These are phyloP conservation scores for Kodamaea suecica DNA, from an alignment of 1,139 yeast species.

Conservation along the genomic window DNA sequence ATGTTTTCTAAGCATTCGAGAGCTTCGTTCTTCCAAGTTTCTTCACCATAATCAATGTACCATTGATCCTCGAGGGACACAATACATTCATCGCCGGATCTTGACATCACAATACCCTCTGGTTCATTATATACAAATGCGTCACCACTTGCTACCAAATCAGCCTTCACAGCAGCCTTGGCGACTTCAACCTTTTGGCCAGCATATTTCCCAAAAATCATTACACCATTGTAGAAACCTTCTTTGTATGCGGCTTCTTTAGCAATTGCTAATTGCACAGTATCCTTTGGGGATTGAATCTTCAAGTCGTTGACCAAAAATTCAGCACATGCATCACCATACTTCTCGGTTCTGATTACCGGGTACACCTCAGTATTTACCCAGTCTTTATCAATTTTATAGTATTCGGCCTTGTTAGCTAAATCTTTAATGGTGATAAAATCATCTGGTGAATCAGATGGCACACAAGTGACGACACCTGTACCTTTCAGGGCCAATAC, in stretches of 20 bases:
- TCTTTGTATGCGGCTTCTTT: slow-evolving; percentile 95
- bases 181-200: slow-evolving; percentile 92
- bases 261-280: slow-evolving; percentile 82
- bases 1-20: slow-evolving; percentile 72
- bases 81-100: slow-evolving; percentile 96
- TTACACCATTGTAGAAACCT: slow-evolving; percentile 87
- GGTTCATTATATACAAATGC: slow-evolving; percentile 96
- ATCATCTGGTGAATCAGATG: slow-evolving; percentile 98
- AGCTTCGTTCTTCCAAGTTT: slow-evolving; percentile 82
- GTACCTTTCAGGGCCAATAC: slow-evolving; percentile 95
- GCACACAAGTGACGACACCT: slow-evolving; percentile 98
- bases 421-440: slow-evolving; percentile 81
- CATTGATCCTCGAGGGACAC: slow-evolving; percentile 98
- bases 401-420: slow-evolving; percentile 86
- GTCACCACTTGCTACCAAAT: slow-evolving; percentile 68
- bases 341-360: slow-evolving; percentile 74
- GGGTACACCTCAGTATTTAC: slow-evolving; percentile 71
- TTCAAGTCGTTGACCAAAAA: slow-evolving; percentile 79
- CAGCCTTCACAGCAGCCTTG: slow-evolving; percentile 81
- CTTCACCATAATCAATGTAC: slow-evolving; percentile 98
- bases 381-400: slow-evolving; percentile 85
- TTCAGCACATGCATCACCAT: slow-evolving; percentile 90
- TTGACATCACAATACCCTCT: slow-evolving; percentile 81
- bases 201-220: slow-evolving; percentile 75
- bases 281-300: slow-evolving; percentile 92